Percentiles rank a stretch among this genome's conserved stretches.
phyloP scores from a whole-genome alignment of 768 basidiomycete genomes.

The Tricholomella constricta region DNA sequence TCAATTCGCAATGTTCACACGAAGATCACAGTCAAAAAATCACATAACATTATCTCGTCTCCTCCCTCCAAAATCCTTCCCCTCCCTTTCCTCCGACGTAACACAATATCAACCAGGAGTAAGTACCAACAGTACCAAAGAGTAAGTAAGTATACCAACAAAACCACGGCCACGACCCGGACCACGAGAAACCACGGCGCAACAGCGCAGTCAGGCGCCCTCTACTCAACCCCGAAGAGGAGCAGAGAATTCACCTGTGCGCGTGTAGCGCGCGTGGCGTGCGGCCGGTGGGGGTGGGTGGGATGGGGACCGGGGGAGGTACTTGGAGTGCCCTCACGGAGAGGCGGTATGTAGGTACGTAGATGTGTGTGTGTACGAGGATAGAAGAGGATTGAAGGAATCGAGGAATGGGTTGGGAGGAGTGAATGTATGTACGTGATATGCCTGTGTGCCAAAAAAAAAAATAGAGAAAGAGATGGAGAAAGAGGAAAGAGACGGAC shows the following conservation, averaged over 20 bases:
- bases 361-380: too few species aligned
- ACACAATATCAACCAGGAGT: too few species aligned
- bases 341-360: background rate
- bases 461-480: slow-evolving; percentile 2
- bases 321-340: background rate
- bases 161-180: background rate
- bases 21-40: too few species aligned
- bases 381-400: background rate
- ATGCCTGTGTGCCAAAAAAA: background rate
- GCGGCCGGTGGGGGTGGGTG: background rate
- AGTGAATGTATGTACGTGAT: background rate
- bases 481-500: background rate
- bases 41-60: too few species aligned
- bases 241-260: slow-evolving; percentile 23
- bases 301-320: background rate
- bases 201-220: slow-evolving; percentile 10
- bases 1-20: too few species aligned
- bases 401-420: background rate
- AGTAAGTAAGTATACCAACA: too few species aligned
- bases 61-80: too few species aligned
- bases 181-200: background rate
- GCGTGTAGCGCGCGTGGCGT: background rate
- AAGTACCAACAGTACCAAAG: too few species aligned
- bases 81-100: too few species aligned
- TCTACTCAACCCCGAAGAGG: slow-evolving; percentile 25